Evolutionary conservation across 2,329 filamentous ascomycete species (phyloP).

Genomic region (Parastagonospora avenae): DNA sequence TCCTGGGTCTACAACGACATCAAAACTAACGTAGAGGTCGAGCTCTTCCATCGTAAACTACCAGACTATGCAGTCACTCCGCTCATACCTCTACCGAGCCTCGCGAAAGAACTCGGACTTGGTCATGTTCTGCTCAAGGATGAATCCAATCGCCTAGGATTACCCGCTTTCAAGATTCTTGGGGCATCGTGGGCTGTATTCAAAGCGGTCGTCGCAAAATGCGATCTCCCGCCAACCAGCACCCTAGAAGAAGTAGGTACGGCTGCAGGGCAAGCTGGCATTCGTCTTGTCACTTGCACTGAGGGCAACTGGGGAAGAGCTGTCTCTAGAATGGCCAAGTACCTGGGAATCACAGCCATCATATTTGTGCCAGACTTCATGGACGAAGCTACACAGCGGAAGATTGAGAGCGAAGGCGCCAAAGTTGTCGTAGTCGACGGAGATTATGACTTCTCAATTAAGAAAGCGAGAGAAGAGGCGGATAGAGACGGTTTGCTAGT

Average conservation of each 20-base stretch:
- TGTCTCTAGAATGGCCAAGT: conserved; percentile 68
- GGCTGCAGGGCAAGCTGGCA: conserved; percentile 15
- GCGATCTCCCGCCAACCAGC: conserved; percentile 52
- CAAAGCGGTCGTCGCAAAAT: conserved; percentile 57
- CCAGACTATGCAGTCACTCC: conserved; percentile 63
- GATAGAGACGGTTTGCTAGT: conserved; percentile 60
- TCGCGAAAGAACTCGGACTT: conserved; percentile 63
- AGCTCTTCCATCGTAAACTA: conserved; percentile 62
- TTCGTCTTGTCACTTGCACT: conserved; percentile 67
- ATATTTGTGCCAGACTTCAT: conserved; percentile 70
- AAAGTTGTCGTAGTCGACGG: conserved; percentile 60
- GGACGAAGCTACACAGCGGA: conserved; percentile 56
- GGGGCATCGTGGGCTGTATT: conserved; percentile 77
- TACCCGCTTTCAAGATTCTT: conserved; percentile 80
- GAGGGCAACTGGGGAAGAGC: conserved; percentile 81
- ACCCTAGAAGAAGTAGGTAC: conserved; percentile 52
- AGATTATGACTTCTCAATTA: conserved; percentile 69
- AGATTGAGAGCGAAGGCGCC: conserved; percentile 68
- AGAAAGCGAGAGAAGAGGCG: conserved; percentile 53
- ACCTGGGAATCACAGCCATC: conserved; percentile 60
- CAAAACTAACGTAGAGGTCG: conserved; percentile 22
- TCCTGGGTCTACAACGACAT: conserved; percentile 23
- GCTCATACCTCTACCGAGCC: conserved; percentile 56
- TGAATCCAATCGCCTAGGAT: conserved; percentile 69
- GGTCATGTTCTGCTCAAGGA: conserved; percentile 69